These are phyloP conservation scores for Alternaria metachromatica DNA, from an alignment of 2,329 filamentous ascomycete species.

Conservation along the genomic window DNA sequence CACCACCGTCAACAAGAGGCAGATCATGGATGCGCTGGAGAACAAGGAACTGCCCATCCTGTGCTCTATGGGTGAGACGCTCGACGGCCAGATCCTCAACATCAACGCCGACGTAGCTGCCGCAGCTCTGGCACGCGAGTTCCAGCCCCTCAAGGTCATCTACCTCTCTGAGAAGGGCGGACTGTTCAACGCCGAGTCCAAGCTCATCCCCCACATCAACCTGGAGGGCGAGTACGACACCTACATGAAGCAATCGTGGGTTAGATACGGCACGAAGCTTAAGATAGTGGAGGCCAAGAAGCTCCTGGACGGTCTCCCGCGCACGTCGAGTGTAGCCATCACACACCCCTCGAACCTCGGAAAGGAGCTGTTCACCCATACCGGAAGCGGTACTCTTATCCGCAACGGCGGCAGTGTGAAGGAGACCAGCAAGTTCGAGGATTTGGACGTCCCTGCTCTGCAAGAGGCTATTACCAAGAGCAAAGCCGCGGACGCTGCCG, in stretches of 20 bases:
- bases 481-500: slow-evolving; percentile 78
- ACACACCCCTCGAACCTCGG: slow-evolving; percentile 96
- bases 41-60: slow-evolving; percentile 88
- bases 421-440: slow-evolving; percentile 71
- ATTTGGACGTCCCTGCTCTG: slow-evolving; percentile 79
- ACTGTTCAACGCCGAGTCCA: slow-evolving; percentile 90
- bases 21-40: slow-evolving; percentile 89
- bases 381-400: slow-evolving; percentile 91
- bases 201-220: slow-evolving; percentile 97
- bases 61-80: slow-evolving; percentile 94
- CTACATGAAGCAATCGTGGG: slow-evolving; percentile 93
- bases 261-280: slow-evolving; percentile 88
- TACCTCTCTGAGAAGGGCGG: slow-evolving; percentile 99
- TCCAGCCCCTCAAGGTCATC: slow-evolving; percentile 96
- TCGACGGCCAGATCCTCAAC: slow-evolving; percentile 90
- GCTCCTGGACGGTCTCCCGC: slow-evolving; percentile 83
- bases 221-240: slow-evolving; percentile 94
- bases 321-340: slow-evolving; percentile 93
- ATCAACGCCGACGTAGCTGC: slow-evolving; percentile 98
- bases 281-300: slow-evolving; percentile 99
- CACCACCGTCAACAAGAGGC: slow-evolving; percentile 85
- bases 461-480: slow-evolving; percentile 85
- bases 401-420: slow-evolving; percentile 89
- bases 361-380: slow-evolving; percentile 96
- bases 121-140: slow-evolving; percentile 84